Base-by-base conservation (phyloP, 768 basidiomycete species). In the Dendrothele bispora region DNA sequence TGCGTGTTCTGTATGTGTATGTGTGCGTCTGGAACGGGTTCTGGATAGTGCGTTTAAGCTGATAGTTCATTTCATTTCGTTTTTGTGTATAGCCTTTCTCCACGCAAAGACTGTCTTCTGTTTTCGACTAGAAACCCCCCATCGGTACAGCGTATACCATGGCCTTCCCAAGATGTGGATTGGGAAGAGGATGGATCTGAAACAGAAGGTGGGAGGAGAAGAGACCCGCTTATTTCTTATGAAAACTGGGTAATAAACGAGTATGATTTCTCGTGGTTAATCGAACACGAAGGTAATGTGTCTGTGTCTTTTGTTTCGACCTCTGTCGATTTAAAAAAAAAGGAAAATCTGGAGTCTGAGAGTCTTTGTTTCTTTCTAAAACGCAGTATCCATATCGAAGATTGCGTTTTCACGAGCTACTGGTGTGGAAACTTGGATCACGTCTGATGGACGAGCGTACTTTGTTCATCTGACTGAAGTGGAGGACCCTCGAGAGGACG, bases 391-490 rank as follows among this genome's bases (percentile, higher is more conserved):
- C n/a, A 75, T 91, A n/a, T 63, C 64, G 8, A 72, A 82, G 45
- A 83, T 93, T n/a, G 59, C 75, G 21, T 69, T 82, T 56, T 80
- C 81, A 32, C 74, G 79, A 46, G 59, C 68, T 3, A 78, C 80
- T 20, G 80, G 80, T 20, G 78, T 82, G 11, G 91, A 92, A 64
- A 82, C 82, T 0, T 93, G 91, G 91, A 78, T 90, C 39, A 89
- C 90, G 2, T 89, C 88, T 5, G 91, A 93, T 52, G 91, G 91
- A 30, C 70, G 89, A 57, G 88, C 78, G 8, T 93, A 93, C 60
- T 79, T 91, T 52, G 88, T 89, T 6, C 80, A 80, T 48, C 68
- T 91, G 20, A 70, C 71, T 40, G 81, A 82, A 67, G 58, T 43
- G 54, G 58, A 38, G 66, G 55, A 15, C 47, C 49, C 24, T 59